These are phyloP conservation scores for Aspergillus conjunctus DNA, from an alignment of 495 filamentous ascomycete genomes.

Conservation along the genomic window DNA sequence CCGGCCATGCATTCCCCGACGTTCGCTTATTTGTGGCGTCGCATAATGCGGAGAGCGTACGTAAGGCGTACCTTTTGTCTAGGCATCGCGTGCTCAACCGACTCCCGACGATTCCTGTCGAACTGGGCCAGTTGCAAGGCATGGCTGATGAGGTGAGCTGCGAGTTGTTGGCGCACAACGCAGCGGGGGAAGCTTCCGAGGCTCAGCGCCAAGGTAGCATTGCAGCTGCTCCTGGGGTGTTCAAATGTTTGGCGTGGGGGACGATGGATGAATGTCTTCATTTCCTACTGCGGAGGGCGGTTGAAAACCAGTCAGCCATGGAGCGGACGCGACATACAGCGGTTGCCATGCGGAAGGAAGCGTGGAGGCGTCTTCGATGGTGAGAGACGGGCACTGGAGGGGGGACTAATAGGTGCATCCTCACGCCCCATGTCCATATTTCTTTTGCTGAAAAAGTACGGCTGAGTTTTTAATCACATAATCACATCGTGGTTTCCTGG, in stretches of 20 bases:
- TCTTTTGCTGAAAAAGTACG: background rate
- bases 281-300: slow-evolving; percentile 74
- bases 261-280: slow-evolving; percentile 82
- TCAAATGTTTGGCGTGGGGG: slow-evolving; percentile 89
- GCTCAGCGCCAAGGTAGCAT: slow-evolving; percentile 14
- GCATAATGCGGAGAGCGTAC: slow-evolving; percentile 43
- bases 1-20: slow-evolving; percentile 37
- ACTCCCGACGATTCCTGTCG: slow-evolving; percentile 54
- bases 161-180: slow-evolving; percentile 58
- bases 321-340: slow-evolving; percentile 66
- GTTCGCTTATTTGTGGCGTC: slow-evolving; percentile 27
- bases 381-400: background rate
- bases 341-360: slow-evolving; percentile 65
- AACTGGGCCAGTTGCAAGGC: slow-evolving; percentile 83
- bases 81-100: slow-evolving; percentile 40
- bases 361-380: slow-evolving; percentile 45
- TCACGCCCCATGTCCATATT: background rate
- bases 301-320: slow-evolving; percentile 84
- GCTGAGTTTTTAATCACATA: background rate
- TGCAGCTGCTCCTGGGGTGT: slow-evolving; percentile 51
- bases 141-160: slow-evolving; percentile 93
- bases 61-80: slow-evolving; percentile 44
- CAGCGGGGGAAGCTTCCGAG: background rate
- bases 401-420: background rate
- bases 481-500: background rate